Base-by-base conservation (phyloP, 768 basidiomycete genomes). In the Daedalea quercina region DNA sequence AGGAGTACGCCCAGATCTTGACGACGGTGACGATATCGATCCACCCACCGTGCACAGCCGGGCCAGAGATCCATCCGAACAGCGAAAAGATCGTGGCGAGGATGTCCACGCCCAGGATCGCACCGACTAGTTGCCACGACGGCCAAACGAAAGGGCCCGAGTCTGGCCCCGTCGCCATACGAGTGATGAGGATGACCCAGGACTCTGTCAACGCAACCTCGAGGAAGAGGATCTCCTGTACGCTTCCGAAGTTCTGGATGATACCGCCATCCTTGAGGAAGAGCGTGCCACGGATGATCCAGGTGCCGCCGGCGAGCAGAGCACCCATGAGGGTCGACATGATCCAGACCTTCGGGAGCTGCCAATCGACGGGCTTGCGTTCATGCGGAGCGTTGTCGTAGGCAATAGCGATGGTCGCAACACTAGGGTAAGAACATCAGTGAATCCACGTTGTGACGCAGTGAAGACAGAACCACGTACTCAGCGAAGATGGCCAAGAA, bases 401-500 rank as follows among this genome's bases (percentile, higher is more conserved):
- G 2, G 76, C 76, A 51, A 77, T 74, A 20, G 76, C 76, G 50
- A 77, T 75, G 7, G 76, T 77, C 8, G 73, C 76, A 17, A 77
- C 67, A 60, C 47, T 49, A 15, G 31, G 9, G 31, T 15, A 31
- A 9, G 9, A 33, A 4, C 9, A 31, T 13, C 24, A 40, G 33
- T 37, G 31, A 37, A 25, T 15, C 15, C 20, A 37, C 28, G 28
- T 3, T 23, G 23, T 44, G n/a, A 11, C 24, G 6, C 7, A 20
- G 9, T 9, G 13, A 13, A 4, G 19, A 26, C n/a, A 22, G 17
- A 4, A 11, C 3, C 3, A 47, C 47, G 9, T 40, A 49, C 47
- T 73, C 70, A 22, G 73, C 73, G 54, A 74, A 74, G 58, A 76
- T 68, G 35, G 70, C 73, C 41, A 72, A 60, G 64, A 72, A 73